Conservation (phyloP, 495 filamentous ascomycete genomes). For the Corynascus novoguineensis region DNA sequence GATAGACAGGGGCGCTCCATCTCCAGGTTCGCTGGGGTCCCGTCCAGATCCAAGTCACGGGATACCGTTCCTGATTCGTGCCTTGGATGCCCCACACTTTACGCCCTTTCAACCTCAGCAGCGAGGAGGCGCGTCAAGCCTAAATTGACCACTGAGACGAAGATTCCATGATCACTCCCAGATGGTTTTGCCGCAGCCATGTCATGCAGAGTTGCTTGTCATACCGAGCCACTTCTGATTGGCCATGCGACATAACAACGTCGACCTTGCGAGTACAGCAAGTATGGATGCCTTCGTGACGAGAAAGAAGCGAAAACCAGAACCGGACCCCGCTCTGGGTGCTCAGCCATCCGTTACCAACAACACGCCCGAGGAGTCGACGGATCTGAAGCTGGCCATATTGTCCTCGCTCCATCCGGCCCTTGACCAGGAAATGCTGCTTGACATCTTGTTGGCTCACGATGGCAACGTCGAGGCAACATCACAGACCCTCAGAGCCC, state of each 20-base stretch:
- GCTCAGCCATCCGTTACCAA: neutral
- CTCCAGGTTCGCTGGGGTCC: too few species aligned
- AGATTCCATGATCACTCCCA: neutral
- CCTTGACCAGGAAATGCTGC: conserved; percentile 56
- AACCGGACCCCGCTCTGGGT: too few species aligned
- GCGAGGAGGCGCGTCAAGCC: conserved; percentile 10
- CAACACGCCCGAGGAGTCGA: conserved; percentile 56
- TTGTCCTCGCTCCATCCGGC: conserved; percentile 69
- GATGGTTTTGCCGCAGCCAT: neutral
- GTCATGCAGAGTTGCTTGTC: neutral
- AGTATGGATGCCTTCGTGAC: conserved; percentile 45
- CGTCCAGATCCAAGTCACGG: too few species aligned
- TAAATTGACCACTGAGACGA: neutral
- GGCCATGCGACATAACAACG: neutral
- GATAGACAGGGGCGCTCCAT: too few species aligned
- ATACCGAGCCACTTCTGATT: neutral
- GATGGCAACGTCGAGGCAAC: conserved; percentile 70
- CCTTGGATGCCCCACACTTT: neutral
- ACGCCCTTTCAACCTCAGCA: conserved; percentile 1
- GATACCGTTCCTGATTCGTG: neutral
- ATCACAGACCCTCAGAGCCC: conserved; percentile 44
- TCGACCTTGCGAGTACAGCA: too few species aligned
- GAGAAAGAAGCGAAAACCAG: conserved; percentile 41
- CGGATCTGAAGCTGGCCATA: conserved; percentile 81
- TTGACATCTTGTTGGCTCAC: conserved; percentile 72